Conservation (phyloP, 148 eudicot species). For the Heliosperma pusillum region DNA sequence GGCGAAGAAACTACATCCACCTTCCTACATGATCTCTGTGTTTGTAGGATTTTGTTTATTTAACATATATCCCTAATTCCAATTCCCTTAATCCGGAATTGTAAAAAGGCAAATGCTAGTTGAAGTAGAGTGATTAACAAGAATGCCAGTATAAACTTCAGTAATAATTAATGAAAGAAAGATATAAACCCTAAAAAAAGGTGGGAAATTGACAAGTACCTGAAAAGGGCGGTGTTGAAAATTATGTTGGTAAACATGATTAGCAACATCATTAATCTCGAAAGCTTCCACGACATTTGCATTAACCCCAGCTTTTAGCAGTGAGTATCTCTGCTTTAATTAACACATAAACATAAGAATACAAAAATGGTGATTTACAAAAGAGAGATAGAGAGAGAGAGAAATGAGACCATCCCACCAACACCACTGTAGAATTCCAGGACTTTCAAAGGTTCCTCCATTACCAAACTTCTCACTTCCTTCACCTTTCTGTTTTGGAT, state of each 20-base stretch:
- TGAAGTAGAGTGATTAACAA: constrained; percentile 1
- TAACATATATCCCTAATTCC: too few relatives aligned
- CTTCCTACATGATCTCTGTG: background rate
- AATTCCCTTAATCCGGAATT: too few relatives aligned
- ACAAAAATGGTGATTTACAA: background rate
- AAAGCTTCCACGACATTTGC: constrained; percentile 81
- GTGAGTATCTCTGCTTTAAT: constrained; percentile 69
- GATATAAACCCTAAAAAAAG: too few relatives aligned
- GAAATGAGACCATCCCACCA: constrained; percentile 37
- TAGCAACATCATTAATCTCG: constrained; percentile 84
- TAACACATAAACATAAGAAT: background rate
- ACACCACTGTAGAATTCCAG: constrained; percentile 52
- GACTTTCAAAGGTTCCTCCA: constrained; percentile 34
- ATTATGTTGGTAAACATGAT: constrained; percentile 84
- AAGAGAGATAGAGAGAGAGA: too few relatives aligned
- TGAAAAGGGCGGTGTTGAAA: constrained; percentile 87
- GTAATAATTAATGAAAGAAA: too few relatives aligned
- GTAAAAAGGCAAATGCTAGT: too few relatives aligned
- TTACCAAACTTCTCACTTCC: background rate
- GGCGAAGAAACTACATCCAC: background rate
- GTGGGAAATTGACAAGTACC: constrained; percentile 28
- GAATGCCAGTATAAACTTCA: background rate
- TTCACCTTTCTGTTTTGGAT: too few relatives aligned
- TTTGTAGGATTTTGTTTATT: too few relatives aligned
- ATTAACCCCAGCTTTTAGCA: constrained; percentile 55